Percentiles rank a stretch among this genome's conserved stretches.
Evolutionary conservation across 352 stramenopile species (phyloP).

Genomic region (Thalassiosira hispida): DNA sequence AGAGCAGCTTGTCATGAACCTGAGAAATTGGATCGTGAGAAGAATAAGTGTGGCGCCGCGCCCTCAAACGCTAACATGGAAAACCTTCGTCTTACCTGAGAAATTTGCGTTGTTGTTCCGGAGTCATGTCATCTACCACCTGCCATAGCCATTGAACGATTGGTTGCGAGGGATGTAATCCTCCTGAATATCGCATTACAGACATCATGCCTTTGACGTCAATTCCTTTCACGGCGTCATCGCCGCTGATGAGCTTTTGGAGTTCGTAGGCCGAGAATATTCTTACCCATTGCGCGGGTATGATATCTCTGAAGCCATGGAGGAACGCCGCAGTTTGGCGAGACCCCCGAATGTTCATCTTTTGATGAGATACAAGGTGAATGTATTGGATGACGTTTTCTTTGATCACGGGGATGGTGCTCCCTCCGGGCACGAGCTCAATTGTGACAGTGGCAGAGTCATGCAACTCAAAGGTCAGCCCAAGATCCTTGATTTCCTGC

Average conservation of each 20-base stretch:
- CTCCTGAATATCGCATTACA: constrained; percentile 90
- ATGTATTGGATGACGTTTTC: constrained; percentile 96
- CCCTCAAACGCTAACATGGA: too few relatives aligned
- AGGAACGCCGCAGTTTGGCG: constrained; percentile 92
- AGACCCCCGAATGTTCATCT: constrained; percentile 91
- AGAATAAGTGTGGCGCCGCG: too few relatives aligned
- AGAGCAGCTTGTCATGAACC: constrained; percentile 95
- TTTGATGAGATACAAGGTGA: constrained; percentile 93
- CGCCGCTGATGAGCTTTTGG: constrained; percentile 95
- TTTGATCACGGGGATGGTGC: constrained; percentile 89
- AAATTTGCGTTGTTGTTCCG: constrained; percentile 90
- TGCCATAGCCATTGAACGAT: constrained; percentile 89
- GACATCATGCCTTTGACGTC: constrained; percentile 90
- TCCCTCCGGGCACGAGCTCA: constrained; percentile 89
- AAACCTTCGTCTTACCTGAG: too few relatives aligned
- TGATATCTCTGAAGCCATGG: constrained; percentile 91
- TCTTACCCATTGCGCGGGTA: constrained; percentile 91
- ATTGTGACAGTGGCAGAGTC: constrained; percentile 60
- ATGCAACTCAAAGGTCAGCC: constrained; percentile 92
- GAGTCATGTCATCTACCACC: constrained; percentile 85
- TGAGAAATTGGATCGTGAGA: too few relatives aligned
- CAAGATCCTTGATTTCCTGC: constrained; percentile 87
- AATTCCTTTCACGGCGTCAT: constrained; percentile 86
- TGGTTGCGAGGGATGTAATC: constrained; percentile 90
- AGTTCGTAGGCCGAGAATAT: constrained; percentile 96